Conservation (phyloP, 2,329 filamentous ascomycete genomes). For the Aspergillus latus region DNA sequence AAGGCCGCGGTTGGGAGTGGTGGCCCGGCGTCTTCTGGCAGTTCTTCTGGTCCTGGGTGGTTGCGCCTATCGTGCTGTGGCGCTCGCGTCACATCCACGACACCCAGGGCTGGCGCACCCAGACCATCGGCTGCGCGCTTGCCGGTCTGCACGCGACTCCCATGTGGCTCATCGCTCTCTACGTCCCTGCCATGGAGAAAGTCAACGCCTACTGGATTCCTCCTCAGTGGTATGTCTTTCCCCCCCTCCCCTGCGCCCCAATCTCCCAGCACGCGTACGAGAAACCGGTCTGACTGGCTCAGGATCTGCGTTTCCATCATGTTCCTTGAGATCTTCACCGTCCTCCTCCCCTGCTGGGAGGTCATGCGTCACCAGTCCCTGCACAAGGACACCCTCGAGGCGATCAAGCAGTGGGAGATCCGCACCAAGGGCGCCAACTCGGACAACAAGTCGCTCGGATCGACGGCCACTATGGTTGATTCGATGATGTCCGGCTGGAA, state of each 20-base stretch:
- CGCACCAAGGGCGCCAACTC: slow-evolving; percentile 29
- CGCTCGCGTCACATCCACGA: slow-evolving; percentile 61
- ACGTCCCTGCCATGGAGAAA: slow-evolving; percentile 52
- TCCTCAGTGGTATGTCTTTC: slow-evolving; percentile 58
- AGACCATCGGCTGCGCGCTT: slow-evolving; percentile 57
- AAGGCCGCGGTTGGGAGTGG: slow-evolving; percentile 64
- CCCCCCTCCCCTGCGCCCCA: too few relatives aligned
- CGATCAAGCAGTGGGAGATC: slow-evolving; percentile 40
- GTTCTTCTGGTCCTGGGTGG: slow-evolving; percentile 24
- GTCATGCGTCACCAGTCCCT: slow-evolving; percentile 43
- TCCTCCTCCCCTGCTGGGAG: slow-evolving; percentile 64
- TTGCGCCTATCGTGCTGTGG: slow-evolving; percentile 51
- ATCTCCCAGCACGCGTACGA: too few relatives aligned
- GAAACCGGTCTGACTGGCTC: background rate
- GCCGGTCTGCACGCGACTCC: slow-evolving; percentile 62
- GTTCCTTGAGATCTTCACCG: slow-evolving; percentile 62
- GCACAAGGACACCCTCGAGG: slow-evolving; percentile 36
- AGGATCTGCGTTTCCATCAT: slow-evolving; percentile 60
- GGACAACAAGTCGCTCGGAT: slow-evolving; percentile 30
- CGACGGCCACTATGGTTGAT: slow-evolving; percentile 30
- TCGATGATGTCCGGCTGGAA: slow-evolving; percentile 31
- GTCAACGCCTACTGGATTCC: slow-evolving; percentile 60
- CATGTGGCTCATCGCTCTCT: slow-evolving; percentile 62
- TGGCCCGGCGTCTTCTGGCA: slow-evolving; percentile 35
- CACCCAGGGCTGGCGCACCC: slow-evolving; percentile 65